phyloP scores from a whole-genome alignment of 169 alveolate species.

The Eimeria praecox region DNA sequence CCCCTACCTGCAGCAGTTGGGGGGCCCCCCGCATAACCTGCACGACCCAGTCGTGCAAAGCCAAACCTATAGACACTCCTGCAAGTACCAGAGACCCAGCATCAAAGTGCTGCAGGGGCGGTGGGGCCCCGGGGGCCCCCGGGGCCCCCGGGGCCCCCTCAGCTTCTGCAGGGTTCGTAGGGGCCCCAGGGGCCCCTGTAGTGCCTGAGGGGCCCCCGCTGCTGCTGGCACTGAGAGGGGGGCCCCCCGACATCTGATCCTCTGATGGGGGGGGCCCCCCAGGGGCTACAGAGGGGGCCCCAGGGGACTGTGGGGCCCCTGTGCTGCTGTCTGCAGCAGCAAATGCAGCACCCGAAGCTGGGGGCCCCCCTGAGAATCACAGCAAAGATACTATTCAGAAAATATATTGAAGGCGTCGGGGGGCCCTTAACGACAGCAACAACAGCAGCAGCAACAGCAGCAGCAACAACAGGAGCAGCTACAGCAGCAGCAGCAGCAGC shows the following conservation, averaged over 20 bases:
- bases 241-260: constrained; percentile 14
- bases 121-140: constrained; percentile 32
- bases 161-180: not conserved
- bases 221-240: not conserved
- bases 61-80: constrained; percentile 34
- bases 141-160: not conserved
- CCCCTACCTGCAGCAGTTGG: not conserved
- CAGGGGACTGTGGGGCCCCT: constrained; percentile 6
- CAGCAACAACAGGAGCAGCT: too few species aligned
- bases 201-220: not conserved
- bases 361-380: not conserved
- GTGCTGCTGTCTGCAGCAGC: not conserved
- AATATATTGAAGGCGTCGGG: too few species aligned
- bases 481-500: not conserved
- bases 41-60: constrained; percentile 24
- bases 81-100: constrained; percentile 11
- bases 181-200: constrained; percentile 14
- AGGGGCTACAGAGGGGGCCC: not conserved
- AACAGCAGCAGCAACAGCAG: not conserved
- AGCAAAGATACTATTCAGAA: not conserved
- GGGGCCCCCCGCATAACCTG: constrained; percentile 29
- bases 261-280: constrained; percentile 2
- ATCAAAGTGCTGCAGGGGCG: not conserved
- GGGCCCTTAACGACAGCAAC: not conserved
- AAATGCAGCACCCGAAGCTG: not conserved